A percentile compares a stretch with the other conserved stretches of the same genome.
Conservation (phyloP, 169 alveolate genomes). For the Condylostoma magnum region DNA sequence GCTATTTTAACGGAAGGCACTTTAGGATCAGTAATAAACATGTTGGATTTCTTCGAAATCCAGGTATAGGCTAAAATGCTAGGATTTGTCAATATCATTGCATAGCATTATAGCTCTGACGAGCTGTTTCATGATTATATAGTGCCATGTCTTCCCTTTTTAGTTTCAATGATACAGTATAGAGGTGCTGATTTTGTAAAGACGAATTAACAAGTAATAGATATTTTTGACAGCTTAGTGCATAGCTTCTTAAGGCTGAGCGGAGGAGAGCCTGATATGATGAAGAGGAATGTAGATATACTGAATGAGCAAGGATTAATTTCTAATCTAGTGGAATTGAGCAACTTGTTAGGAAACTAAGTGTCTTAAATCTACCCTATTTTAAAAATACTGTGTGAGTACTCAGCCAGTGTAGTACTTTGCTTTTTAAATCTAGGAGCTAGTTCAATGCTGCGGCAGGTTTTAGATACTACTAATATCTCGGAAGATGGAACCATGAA, state of each 20-base stretch:
- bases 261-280: background rate
- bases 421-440: background rate
- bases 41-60: slow-evolving; percentile 55
- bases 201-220: slow-evolving; percentile 1
- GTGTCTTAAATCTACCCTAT: background rate
- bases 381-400: background rate
- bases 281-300: background rate
- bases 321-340: background rate
- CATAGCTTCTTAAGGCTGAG: background rate
- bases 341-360: background rate
- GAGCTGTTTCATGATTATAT: slow-evolving; percentile 16
- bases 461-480: too few species aligned
- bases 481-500: background rate
- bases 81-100: slow-evolving; percentile 20
- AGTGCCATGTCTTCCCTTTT: slow-evolving; percentile 32
- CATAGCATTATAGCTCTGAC: slow-evolving; percentile 30
- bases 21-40: slow-evolving; percentile 29
- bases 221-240: background rate
- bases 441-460: too few species aligned
- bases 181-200: slow-evolving; percentile 26
- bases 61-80: slow-evolving; percentile 32
- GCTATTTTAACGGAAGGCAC: slow-evolving; percentile 46
- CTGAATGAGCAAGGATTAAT: background rate
- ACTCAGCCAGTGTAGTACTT: background rate
- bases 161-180: slow-evolving; percentile 13